Percentiles rank a stretch among this genome's conserved stretches.
These are phyloP conservation scores for Dactylonectria estremocensis DNA, from an alignment of 2,329 filamentous ascomycete species.

Conservation along the genomic window DNA sequence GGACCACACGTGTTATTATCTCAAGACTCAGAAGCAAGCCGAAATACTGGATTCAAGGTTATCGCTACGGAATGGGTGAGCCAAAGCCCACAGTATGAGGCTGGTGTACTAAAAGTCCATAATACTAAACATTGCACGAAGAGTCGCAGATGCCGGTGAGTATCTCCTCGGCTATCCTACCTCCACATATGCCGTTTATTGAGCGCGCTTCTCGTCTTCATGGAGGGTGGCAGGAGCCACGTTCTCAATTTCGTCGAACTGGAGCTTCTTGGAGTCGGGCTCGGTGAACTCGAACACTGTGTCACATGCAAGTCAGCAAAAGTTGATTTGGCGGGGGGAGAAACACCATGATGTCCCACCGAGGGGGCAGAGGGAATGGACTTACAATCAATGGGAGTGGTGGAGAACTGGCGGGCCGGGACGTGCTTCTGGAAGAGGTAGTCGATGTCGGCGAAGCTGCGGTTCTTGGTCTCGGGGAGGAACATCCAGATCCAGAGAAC, in stretches of 20 bases:
- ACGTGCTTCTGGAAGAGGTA: constrained; percentile 65
- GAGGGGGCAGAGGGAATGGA: neutral
- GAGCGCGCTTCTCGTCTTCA: neutral
- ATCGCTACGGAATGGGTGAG: too few relatives aligned
- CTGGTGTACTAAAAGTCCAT: too few relatives aligned
- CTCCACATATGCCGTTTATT: neutral
- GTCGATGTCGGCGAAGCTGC: constrained; percentile 70
- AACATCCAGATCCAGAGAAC: constrained; percentile 66
- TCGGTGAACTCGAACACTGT: constrained; percentile 19
- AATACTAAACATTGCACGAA: too few relatives aligned
- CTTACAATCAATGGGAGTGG: constrained; percentile 20
- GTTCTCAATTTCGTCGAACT: neutral
- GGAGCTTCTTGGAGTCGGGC: neutral
- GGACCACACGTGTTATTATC: too few relatives aligned
- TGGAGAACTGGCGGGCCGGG: constrained; percentile 58
- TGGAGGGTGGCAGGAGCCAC: neutral
- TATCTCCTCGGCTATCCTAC: too few relatives aligned
- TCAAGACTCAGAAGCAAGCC: too few relatives aligned
- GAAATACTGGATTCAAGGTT: too few relatives aligned
- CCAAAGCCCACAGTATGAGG: too few relatives aligned
- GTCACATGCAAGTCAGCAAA: constrained; percentile 5
- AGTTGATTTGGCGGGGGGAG: neutral
- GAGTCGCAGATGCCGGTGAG: too few relatives aligned
- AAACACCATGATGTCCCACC: neutral
- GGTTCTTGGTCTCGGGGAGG: constrained; percentile 68